Conservation (phyloP, 257 asterid species). For the Nicotiana knightiana region DNA sequence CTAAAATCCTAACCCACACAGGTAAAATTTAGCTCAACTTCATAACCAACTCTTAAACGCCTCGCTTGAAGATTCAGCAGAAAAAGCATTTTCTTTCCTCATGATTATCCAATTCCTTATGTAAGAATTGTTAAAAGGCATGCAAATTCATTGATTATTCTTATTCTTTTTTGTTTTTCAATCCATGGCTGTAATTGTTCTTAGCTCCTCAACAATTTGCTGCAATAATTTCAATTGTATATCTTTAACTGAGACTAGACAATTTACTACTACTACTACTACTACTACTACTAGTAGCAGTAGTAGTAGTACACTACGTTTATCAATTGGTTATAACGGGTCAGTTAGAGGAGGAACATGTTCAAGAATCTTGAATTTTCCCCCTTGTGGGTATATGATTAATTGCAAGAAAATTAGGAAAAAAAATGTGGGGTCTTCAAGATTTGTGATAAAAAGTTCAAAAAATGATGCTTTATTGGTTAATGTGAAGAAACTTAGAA, state of each 20-base stretch:
- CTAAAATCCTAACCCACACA: background rate
- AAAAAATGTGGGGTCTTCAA: background rate
- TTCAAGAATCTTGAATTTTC: slow-evolving; percentile 24
- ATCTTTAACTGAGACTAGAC: slow-evolving; percentile 25
- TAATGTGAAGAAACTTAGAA: slow-evolving; percentile 26
- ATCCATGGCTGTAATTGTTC: slow-evolving; percentile 49
- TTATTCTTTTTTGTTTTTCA: background rate
- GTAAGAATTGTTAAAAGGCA: background rate
- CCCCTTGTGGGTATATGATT: background rate
- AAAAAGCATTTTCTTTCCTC: background rate
- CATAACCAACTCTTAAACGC: background rate
- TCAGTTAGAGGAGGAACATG: slow-evolving; percentile 27
- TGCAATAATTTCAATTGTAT: slow-evolving; percentile 32
- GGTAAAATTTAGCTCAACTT: background rate
- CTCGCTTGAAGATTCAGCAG: background rate
- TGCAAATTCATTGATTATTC: background rate
- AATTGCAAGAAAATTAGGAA: background rate
- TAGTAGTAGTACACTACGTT: slow-evolving; percentile 4
- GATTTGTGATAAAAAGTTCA: background rate
- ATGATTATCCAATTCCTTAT: background rate
- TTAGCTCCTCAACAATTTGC: slow-evolving; percentile 40
- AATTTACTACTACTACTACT: background rate
- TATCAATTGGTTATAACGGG: slow-evolving; percentile 21
- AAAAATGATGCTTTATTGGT: slow-evolving; percentile 28
- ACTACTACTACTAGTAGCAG: background rate